Base-by-base conservation (phyloP, 192 early-diverging fungal genomes). In the Coemansia umbellata region DNA sequence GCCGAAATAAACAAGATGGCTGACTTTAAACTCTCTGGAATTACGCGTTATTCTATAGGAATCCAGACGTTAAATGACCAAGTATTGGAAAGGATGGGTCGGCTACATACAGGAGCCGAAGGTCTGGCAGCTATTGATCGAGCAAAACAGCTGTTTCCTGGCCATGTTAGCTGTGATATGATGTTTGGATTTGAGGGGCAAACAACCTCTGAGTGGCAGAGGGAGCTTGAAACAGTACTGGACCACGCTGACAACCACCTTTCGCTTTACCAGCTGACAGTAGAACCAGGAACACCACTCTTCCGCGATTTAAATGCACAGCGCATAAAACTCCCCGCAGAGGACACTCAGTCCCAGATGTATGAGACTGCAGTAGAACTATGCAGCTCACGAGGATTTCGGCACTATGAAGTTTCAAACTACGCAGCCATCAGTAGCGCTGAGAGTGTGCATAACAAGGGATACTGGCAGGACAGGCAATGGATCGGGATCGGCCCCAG, bases 401-500 rank as follows among this genome's bases (percentile, higher is more conserved):
- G 50, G 0, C 82, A 81, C 17, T 81, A 81, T 59, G 82, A 84
- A 50, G 82, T 84, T 6, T 79, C 75, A 8, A 80, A 54, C 41
- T 84, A 78, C 31, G 68, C 55, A 0, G n/a, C n/a, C 15, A 9
- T 22, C 28, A 8, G 35, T 2, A 50, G 5, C 3, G 30, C 63
- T 11, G 56, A 78, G 47, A 63, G 72, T 44, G 17, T 27, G 21
- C 82, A 84, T 53, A 84, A 84, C 55, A 53, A 18, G 28, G 63
- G 63, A 0, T 81, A 81, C 48, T 84, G 82, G 82, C 60, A 60
- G 19, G 79, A 80, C 32, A 55, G 58, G 21, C 69, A 81, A 40
- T 81, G 78, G 56, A 39, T 84, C 7, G 82, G 82, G 9, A 61
- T 84, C 28, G 82, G 82, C 0, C 82, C 82, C 8, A 81, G 82